Evolutionary conservation across 2,329 filamentous ascomycete genomes (phyloP), one percentile per base, ranked within the genome.

Genomic region (Claviceps humidiphila): DNA sequence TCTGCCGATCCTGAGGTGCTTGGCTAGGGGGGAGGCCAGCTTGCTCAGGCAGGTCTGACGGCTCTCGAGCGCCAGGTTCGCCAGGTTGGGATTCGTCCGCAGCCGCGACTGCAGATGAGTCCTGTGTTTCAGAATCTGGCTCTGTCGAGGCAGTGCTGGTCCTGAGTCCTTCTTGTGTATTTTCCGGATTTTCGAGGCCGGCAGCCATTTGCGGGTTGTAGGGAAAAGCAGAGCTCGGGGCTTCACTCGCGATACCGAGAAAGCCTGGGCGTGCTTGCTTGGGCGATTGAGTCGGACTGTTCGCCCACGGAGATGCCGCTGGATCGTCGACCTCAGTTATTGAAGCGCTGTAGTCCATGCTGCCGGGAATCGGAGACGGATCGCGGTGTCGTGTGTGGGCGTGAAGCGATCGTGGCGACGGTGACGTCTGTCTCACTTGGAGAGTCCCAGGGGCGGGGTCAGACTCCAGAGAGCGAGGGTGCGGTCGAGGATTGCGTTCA

Each of bases 341-440:
- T 14, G 76, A 73, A 56, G 76, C 65, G 64, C 73, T 75, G 65
- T 81, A 81, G 66, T 81, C 78, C 78, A 81, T 81, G 57, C 62
- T 61, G 20, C n/a, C 50, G 34, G 37, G 37, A 4, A 3, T 14
- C 20, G 11, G 6, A 2, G 30, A 20, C 6, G 22, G 42, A 26
- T 17, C 34, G 22, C 17, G 42, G 34, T 6, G 34, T 46, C 42
- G 41, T 34, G 47, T 24, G 17, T 20, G 16, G 37, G 8, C 11
- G 5, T 4, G 7, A 20, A 26, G 14, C 16, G 41, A 17, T 38
- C 17, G 40, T 44, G 8, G 48, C 38, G 24, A 26, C 37, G 43
- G 47, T 43, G 47, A 47, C 42, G 44, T 34, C 30, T 26, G 53
- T 49, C 44, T 34, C 49, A 38, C 41, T n/a, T 20, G 39, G 14